Base-by-base conservation (phyloP, 768 basidiomycete genomes). In the Strobilomyces confusus region DNA sequence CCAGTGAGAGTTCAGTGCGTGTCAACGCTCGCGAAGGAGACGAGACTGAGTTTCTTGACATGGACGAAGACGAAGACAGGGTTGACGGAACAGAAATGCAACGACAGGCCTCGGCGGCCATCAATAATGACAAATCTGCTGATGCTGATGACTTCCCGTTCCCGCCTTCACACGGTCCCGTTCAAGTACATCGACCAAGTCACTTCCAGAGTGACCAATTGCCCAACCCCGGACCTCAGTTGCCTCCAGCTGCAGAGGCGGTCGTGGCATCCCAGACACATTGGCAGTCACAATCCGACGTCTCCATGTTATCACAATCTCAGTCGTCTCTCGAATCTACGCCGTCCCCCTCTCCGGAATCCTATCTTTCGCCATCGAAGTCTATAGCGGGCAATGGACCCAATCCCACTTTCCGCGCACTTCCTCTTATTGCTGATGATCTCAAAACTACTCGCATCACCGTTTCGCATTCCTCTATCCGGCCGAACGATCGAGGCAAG, bases 401-500 rank as follows among this genome's bases (percentile, higher is more conserved):
- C 55, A 63, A 63, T 49, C 64, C 80, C 37, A 77, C 76, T 22
- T 90, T 87, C 72, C 86, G 89, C 48, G 84, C 85, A 2, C 79
- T 91, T 22, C 88, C 87, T 13, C 74, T 91, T 23, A 69, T 91
- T 20, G 73, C 82, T 5, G 69, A 74, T 14, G 90, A 95, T 63
- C 83, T 98, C 14, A 83, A 83, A 34, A 79, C 78, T 45, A 91
- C 92, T 3, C 77, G 72, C 25, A 77, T 92, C 51, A 66, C 71
- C 8, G 92, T 98, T 26, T 83, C 84, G 2, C 85, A 86, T 51
- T 93, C 91, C 13, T 84, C 87, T 45, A 92, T 98, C 51, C 82
- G 85, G 17, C 83, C 92, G 6, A 98, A 95, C 63, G 90, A 95
- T 55, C 80, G 86, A 48, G 91, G 92, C 47, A 93, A 92, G 68